Conservation (phyloP, 2,329 filamentous ascomycete species). For the Biscogniauxia mediterranea region DNA sequence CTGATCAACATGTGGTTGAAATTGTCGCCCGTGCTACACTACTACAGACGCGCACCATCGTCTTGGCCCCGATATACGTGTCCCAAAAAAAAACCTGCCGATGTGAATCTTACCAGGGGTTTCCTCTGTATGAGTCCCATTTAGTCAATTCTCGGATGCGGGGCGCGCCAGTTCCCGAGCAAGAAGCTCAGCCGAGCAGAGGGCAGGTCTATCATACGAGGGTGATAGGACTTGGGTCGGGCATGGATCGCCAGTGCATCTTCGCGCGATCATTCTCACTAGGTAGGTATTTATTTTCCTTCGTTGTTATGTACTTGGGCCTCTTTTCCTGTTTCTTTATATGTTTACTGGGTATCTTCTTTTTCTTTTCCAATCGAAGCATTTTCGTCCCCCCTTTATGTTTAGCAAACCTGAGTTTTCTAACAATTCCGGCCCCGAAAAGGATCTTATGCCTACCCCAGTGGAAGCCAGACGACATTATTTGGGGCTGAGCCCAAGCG, state of each 20-base stretch:
- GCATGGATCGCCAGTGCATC: background rate
- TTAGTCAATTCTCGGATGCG: background rate
- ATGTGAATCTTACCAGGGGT: background rate
- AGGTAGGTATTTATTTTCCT: background rate
- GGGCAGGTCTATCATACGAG: background rate
- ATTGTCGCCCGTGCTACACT: background rate
- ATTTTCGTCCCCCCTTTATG: background rate
- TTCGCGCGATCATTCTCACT: background rate
- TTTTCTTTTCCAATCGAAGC: background rate
- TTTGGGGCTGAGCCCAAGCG: background rate
- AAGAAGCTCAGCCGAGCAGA: background rate
- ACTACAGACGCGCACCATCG: background rate
- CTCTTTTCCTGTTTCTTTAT: too few species aligned
- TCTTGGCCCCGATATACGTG: background rate
- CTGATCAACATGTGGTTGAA: background rate
- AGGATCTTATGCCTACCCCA: too few species aligned
- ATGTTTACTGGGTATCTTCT: background rate
- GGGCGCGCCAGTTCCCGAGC: background rate
- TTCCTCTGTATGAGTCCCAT: background rate
- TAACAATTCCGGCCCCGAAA: background rate
- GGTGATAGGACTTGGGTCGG: background rate
- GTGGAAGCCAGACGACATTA: background rate
- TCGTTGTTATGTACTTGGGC: background rate
- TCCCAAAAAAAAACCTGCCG: background rate
- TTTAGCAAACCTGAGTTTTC: background rate